Evolutionary conservation across 75 land plant genomes (phyloP).

Genomic region (Pinus taeda): DNA sequence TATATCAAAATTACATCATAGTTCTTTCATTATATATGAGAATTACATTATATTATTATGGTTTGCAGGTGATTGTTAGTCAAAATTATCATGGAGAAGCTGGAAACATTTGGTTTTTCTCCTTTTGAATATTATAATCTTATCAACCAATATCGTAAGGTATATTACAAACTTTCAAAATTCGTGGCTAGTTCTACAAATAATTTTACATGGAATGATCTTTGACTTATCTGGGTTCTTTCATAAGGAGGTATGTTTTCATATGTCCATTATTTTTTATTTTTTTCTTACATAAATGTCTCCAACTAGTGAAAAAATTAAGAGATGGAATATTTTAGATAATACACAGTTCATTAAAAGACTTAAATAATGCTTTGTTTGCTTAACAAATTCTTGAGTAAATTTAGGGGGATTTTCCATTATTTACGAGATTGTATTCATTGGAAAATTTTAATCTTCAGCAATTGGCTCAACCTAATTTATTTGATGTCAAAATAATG

Average conservation of each 20-base stretch:
- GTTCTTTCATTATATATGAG: not conserved
- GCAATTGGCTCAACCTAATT: not conserved
- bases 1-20: not conserved
- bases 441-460: not conserved
- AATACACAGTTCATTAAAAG: no score
- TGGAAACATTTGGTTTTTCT: slow-evolving; percentile 63
- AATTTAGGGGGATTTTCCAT: no score
- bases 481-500: no score
- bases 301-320: no score
- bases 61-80: slow-evolving; percentile 34
- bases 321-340: no score
- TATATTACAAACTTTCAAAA: no score
- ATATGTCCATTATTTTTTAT: not conserved
- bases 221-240: slow-evolving; percentile 67
- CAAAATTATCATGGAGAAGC: slow-evolving; percentile 52
- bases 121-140: no score
- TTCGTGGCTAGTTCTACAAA: no score
- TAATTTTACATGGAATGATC: slow-evolving; percentile 35
- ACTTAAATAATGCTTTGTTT: no score
- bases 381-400: no score
- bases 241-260: slow-evolving; percentile 32
- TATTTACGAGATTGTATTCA: not conserved
- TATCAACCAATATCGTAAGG: no score
- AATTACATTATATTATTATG: not conserved
- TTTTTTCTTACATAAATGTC: not conserved